Evolutionary conservation across 2,329 filamentous ascomycete genomes (phyloP).

Genomic region (Torrubiella hemipterigena): DNA sequence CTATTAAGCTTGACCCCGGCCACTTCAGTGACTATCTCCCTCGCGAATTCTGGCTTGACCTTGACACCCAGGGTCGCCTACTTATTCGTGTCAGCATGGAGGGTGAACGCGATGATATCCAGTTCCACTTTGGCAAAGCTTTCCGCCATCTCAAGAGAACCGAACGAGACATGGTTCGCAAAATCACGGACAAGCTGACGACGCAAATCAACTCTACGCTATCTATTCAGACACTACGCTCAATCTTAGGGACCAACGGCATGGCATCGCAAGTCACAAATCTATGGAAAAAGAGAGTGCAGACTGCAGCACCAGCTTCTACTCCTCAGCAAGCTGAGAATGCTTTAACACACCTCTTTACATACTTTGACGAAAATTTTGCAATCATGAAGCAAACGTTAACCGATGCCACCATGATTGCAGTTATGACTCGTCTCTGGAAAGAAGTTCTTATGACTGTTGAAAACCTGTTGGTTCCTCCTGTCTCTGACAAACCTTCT

Average conservation of each 20-base stretch:
- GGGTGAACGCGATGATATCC: conserved; percentile 93
- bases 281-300: conserved; percentile 49
- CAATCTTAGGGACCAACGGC: conserved; percentile 58
- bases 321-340: conserved; percentile 66
- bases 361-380: conserved; percentile 97
- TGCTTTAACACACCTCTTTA: conserved; percentile 73
- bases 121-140: conserved; percentile 96
- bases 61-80: conserved; percentile 87
- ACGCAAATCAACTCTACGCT: conserved; percentile 85
- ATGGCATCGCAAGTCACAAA: conserved; percentile 62
- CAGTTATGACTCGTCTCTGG: conserved; percentile 96
- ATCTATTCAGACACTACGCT: conserved; percentile 68
- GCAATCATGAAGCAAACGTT: conserved; percentile 97
- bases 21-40: conserved; percentile 95
- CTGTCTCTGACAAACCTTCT: conserved; percentile 87
- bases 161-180: conserved; percentile 94
- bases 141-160: conserved; percentile 92
- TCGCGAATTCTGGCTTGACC: conserved; percentile 92
- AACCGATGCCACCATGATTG: conserved; percentile 91
- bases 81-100: conserved; percentile 95
- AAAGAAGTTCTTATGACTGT: conserved; percentile 93
- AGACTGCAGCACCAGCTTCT: conserved; percentile 37
- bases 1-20: conserved; percentile 91
- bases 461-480: conserved; percentile 80
- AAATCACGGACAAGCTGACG: conserved; percentile 95